Percentiles rank a stretch among this genome's conserved stretches.
phyloP scores from a whole-genome alignment of 106 monocot species.

The Posidonia australis region DNA sequence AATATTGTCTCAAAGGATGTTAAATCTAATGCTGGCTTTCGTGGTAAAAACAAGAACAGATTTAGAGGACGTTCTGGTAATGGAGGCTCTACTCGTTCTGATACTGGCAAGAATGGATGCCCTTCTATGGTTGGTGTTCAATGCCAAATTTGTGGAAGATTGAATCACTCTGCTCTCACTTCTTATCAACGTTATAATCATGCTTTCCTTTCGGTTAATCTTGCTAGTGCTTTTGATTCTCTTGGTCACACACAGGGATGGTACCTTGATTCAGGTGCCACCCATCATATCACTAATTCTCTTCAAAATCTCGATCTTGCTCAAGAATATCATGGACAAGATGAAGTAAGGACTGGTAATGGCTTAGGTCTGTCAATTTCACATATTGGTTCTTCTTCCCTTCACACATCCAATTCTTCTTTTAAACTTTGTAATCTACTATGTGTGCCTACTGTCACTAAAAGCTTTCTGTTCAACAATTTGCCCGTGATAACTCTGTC shows the following conservation, averaged over 20 bases:
- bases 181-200: too few relatives aligned
- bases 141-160: background rate
- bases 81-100: too few relatives aligned
- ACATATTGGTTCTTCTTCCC: background rate
- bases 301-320: too few relatives aligned
- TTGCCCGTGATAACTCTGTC: too few relatives aligned
- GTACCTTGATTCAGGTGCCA: too few relatives aligned
- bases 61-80: background rate
- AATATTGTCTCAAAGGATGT: background rate
- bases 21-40: background rate
- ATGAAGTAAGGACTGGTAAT: background rate
- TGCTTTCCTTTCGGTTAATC: too few relatives aligned
- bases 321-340: too few relatives aligned
- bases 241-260: background rate
- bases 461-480: background rate
- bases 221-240: background rate
- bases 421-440: too few relatives aligned
- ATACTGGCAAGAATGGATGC: background rate
- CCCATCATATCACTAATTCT: too few relatives aligned
- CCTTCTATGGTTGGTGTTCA: background rate
- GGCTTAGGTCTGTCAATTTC: constrained; percentile 3
- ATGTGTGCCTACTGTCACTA: too few relatives aligned
- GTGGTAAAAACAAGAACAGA: background rate
- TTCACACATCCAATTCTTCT: too few relatives aligned
- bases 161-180: background rate